Evolutionary conservation across 148 eudicot species (phyloP).

Genomic region (Chenopodium formosanum): DNA sequence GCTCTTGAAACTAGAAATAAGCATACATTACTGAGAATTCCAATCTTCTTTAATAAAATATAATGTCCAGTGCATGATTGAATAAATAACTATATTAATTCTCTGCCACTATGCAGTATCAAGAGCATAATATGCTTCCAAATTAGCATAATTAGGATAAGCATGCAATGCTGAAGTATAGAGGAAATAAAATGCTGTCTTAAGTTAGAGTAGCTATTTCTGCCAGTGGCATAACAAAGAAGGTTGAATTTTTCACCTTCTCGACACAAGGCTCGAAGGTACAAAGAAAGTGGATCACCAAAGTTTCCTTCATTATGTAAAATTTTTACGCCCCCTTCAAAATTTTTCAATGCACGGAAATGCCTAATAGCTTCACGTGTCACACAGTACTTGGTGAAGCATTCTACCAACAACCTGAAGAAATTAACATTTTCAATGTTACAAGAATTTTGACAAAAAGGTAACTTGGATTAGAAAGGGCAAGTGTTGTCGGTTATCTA

Average conservation of each 20-base stretch:
- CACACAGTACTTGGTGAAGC: conserved; percentile 91
- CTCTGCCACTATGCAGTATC: neutral
- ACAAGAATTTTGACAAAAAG: conserved; percentile 4
- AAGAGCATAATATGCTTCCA: neutral
- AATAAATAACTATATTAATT: neutral
- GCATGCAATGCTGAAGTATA: neutral
- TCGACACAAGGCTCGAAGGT: conserved; percentile 92
- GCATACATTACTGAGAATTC: neutral
- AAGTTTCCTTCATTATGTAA: conserved; percentile 69
- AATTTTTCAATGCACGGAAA: conserved; percentile 77
- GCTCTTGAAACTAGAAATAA: neutral
- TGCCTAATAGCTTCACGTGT: conserved; percentile 89
- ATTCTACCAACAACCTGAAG: conserved; percentile 85
- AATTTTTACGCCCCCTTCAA: conserved; percentile 71
- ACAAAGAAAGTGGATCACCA: conserved; percentile 95
- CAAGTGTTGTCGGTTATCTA: neutral
- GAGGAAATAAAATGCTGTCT: conserved; percentile 2
- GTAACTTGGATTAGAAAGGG: neutral
- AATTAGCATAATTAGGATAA: neutral
- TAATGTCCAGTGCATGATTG: neutral
- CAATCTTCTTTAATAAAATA: neutral
- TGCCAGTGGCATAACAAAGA: neutral
- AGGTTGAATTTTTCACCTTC: conserved; percentile 50
- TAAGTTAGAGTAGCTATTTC: neutral
- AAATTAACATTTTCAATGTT: conserved; percentile 10